Conservation (phyloP, 768 basidiomycete genomes). For the Amyloporia xantha region DNA sequence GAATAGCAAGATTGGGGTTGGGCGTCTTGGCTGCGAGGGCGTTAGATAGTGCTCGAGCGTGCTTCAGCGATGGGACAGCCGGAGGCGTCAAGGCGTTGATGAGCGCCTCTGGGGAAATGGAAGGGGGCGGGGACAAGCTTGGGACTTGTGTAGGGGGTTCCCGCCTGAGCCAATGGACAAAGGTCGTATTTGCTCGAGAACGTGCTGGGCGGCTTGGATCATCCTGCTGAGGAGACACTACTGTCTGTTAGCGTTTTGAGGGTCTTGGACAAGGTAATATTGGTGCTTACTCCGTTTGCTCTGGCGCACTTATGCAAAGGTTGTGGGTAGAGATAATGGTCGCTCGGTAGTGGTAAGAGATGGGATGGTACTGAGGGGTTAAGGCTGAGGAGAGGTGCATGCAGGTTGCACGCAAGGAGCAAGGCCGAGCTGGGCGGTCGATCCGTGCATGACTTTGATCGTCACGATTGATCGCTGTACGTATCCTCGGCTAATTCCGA, state of each 20-base stretch:
- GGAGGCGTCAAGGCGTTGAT: constrained; percentile 41
- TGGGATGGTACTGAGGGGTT: no score
- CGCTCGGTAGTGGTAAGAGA: neutral
- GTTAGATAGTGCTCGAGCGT: constrained; percentile 55
- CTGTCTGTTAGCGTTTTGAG: neutral
- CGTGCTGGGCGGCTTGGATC: constrained; percentile 19
- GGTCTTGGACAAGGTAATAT: no score
- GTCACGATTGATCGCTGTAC: no score
- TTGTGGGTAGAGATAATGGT: neutral
- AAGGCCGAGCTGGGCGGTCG: no score
- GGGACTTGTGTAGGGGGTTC: constrained; percentile 12
- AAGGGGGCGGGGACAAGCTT: constrained; percentile 9
- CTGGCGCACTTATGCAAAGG: no score
- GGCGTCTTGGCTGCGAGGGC: constrained; percentile 47
- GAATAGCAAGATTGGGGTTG: constrained; percentile 42
- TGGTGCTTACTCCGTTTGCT: no score
- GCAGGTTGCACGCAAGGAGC: neutral
- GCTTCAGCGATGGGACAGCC: constrained; percentile 56
- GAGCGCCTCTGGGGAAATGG: constrained; percentile 37
- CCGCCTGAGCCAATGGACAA: constrained; percentile 12
- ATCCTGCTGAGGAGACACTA: constrained; percentile 19
- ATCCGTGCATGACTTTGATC: no score
- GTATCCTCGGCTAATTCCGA: no score
- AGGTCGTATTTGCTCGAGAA: constrained; percentile 21
- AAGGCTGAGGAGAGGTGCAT: no score